Percentiles rank a stretch among this genome's conserved stretches.
phyloP scores from a whole-genome alignment of 768 basidiomycete species.

The Mycena galopus region DNA sequence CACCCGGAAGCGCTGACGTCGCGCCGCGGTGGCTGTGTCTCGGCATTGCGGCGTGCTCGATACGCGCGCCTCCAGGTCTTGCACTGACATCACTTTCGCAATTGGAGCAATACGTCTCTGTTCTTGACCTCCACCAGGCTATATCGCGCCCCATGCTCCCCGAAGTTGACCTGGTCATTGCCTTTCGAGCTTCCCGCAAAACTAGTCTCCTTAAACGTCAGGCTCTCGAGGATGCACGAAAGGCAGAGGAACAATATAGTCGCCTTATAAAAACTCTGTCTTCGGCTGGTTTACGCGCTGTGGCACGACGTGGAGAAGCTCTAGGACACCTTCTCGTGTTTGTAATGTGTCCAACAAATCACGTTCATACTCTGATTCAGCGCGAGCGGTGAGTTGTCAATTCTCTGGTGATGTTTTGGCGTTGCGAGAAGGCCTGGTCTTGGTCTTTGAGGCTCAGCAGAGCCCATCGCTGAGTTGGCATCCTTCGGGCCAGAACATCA shows the following conservation, averaged over 20 bases:
- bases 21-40: too few species aligned
- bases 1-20: too few species aligned
- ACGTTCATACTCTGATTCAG: conserved; percentile 74
- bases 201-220: conserved; percentile 71
- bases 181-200: conserved; percentile 70
- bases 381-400: conserved; percentile 74
- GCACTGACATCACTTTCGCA: too few species aligned
- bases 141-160: conserved; percentile 53
- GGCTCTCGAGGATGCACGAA: conserved; percentile 69
- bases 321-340: conserved; percentile 84
- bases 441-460: not conserved
- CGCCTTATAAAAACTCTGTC: conserved; percentile 72
- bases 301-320: conserved; percentile 82
- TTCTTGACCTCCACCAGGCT: conserved; percentile 8
- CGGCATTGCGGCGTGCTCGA: too few species aligned
- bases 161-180: conserved; percentile 79
- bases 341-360: conserved; percentile 73
- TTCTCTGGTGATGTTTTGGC: not conserved
- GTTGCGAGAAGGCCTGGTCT: not conserved
- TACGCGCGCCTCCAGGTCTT: too few species aligned
- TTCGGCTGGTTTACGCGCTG: conserved; percentile 74
- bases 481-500: not conserved
- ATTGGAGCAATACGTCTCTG: not conserved
- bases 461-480: not conserved
- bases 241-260: conserved; percentile 78